These are phyloP conservation scores for Chiua sp. DNA, from an alignment of 1,284 basidiomycete genomes.

Conservation along the genomic window DNA sequence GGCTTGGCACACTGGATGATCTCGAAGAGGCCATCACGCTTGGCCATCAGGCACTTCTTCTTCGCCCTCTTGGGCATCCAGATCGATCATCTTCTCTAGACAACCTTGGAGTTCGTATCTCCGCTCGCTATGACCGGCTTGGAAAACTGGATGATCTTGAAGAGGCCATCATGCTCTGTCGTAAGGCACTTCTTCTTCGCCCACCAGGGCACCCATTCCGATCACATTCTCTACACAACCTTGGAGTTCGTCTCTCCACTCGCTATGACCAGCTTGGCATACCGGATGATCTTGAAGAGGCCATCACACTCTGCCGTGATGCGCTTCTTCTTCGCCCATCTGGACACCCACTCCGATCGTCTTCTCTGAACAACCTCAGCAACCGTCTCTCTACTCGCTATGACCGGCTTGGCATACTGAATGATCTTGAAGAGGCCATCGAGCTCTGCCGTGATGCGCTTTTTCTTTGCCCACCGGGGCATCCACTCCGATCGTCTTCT, in stretches of 20 bases:
- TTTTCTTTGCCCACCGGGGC: too few species aligned
- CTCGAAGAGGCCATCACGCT: not conserved
- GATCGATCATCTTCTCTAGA: not conserved
- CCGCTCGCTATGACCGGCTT: not conserved
- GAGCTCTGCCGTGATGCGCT: too few species aligned
- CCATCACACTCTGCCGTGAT: not conserved
- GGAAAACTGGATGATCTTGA: not conserved
- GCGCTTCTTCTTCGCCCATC: not conserved
- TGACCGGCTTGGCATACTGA: not conserved
- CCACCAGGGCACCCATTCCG: not conserved
- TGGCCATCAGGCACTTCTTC: not conserved
- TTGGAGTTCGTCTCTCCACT: not conserved
- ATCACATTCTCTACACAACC: not conserved
- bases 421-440: not conserved
- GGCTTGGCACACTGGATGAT: not conserved
- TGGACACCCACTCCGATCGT: not conserved
- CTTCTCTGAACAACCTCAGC: not conserved
- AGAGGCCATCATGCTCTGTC: not conserved
- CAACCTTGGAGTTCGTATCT: not conserved
- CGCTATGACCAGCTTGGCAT: not conserved
- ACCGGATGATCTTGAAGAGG: not conserved
- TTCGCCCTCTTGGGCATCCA: not conserved
- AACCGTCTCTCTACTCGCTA: not conserved
- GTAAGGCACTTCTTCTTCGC: not conserved
- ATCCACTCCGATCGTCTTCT: too few species aligned